A percentile compares a stretch with the other conserved stretches of the same genome.
Conservation (phyloP, 148 eudicot genomes). For the Fallopia convolvulus region DNA sequence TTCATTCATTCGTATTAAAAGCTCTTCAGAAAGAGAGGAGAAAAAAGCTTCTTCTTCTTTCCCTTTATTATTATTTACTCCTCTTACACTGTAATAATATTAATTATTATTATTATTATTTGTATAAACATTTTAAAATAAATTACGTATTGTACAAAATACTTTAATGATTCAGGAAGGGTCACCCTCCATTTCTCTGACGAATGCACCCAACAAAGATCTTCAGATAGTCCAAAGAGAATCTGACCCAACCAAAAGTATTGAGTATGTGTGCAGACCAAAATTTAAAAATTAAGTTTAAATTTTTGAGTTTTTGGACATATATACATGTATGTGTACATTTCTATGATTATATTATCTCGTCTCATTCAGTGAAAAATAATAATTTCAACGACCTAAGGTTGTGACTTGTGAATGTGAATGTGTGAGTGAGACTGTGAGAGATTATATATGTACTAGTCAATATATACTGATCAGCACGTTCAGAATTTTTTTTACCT, state of each 20-base stretch:
- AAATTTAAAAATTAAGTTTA: too few species aligned
- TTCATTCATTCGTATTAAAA: constrained; percentile 18
- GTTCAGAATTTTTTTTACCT: neutral
- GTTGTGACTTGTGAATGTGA: neutral
- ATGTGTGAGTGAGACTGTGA: neutral
- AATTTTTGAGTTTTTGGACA: neutral
- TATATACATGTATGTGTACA: neutral
- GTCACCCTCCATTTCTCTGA: constrained; percentile 9
- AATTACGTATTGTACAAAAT: neutral
- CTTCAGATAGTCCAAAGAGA: constrained; percentile 11
- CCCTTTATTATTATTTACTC: neutral
- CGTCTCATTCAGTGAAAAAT: neutral
- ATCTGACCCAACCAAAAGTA: constrained; percentile 12
- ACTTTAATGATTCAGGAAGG: neutral
- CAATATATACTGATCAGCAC: neutral
- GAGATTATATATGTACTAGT: neutral
- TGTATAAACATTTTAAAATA: neutral
- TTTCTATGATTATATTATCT: neutral
- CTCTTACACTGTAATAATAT: too few species aligned
- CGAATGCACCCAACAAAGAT: constrained; percentile 12
- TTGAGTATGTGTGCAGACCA: constrained; percentile 1
- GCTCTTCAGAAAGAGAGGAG: constrained; percentile 15
- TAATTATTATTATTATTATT: too few species aligned
- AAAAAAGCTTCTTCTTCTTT: neutral
- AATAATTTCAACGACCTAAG: neutral